Conservation (phyloP, 2,329 filamentous ascomycete species). For the Mycogone perniciosa region DNA sequence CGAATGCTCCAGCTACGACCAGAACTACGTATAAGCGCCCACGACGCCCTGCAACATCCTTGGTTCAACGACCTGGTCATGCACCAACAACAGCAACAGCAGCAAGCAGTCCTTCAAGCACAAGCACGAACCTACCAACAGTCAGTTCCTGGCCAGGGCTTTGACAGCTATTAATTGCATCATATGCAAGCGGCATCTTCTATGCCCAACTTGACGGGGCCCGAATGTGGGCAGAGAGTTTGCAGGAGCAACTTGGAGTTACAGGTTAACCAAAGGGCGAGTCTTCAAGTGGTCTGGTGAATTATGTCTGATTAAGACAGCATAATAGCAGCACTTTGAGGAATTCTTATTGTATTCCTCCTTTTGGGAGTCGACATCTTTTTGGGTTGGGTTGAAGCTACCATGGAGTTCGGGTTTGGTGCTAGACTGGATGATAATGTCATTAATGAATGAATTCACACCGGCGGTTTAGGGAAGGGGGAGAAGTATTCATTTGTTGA, state of each 20-base stretch:
- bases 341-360: neutral
- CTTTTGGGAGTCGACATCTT: neutral
- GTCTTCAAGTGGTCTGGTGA: too few species aligned
- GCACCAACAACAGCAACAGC: constrained; percentile 44
- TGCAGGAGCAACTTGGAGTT: too few species aligned
- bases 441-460: constrained; percentile 2
- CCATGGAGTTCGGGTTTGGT: neutral
- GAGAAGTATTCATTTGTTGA: neutral
- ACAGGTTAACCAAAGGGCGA: too few species aligned
- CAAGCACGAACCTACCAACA: constrained; percentile 37
- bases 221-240: too few species aligned
- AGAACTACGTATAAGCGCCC: constrained; percentile 82
- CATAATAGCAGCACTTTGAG: neutral
- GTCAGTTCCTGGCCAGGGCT: constrained; percentile 32
- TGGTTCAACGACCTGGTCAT: constrained; percentile 79
- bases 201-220: neutral
- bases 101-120: constrained; percentile 34
- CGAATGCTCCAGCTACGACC: constrained; percentile 90
- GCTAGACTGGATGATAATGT: constrained; percentile 8
- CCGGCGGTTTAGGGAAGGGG: neutral
- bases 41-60: constrained; percentile 78
- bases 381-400: neutral
- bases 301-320: neutral
- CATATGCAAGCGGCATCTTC: neutral
- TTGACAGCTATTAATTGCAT: constrained; percentile 29